A percentile compares a stretch with the other conserved stretches of the same genome.
Conservation (phyloP, 192 early-diverging fungal genomes). For the Lunasporangiospora selenospora region DNA sequence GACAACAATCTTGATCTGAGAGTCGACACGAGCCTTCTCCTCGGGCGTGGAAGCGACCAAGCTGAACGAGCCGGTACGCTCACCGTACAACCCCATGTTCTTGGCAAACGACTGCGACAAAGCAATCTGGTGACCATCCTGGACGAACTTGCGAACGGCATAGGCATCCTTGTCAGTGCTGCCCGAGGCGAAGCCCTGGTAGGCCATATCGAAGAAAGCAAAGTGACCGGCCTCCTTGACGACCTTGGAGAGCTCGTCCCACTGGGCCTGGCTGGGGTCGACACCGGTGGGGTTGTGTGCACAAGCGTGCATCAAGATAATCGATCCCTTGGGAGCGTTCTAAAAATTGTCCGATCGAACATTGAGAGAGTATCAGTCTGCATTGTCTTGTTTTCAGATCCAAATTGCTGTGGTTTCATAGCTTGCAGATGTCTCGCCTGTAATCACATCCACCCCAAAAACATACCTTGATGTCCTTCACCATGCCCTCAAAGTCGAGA, state of each 20-base stretch:
- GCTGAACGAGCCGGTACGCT: slow-evolving; percentile 94
- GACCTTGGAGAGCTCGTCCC: slow-evolving; percentile 84
- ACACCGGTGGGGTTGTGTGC: slow-evolving; percentile 99
- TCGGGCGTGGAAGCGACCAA: slow-evolving; percentile 75
- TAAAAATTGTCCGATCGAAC: too few relatives aligned
- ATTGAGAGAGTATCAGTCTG: too few relatives aligned
- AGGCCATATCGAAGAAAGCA: slow-evolving; percentile 99
- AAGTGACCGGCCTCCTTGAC: slow-evolving; percentile 84
- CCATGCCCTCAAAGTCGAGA: slow-evolving; percentile 91
- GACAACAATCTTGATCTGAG: slow-evolving; percentile 95
- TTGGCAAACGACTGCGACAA: slow-evolving; percentile 98
- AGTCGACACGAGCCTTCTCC: slow-evolving; percentile 84
- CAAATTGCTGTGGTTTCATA: too few relatives aligned
- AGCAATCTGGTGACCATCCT: slow-evolving; percentile 73
- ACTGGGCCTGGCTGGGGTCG: slow-evolving; percentile 93
- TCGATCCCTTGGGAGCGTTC: slow-evolving; percentile 84
- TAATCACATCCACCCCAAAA: slow-evolving; percentile 2
- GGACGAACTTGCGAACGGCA: slow-evolving; percentile 94
- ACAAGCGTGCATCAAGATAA: slow-evolving; percentile 96
- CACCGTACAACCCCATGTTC: slow-evolving; percentile 99
- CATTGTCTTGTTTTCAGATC: too few relatives aligned
- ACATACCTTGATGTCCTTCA: slow-evolving; percentile 84
- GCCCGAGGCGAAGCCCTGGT: slow-evolving; percentile 99
- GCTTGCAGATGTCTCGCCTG: too few relatives aligned
- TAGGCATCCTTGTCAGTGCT: slow-evolving; percentile 88